A percentile compares a stretch with the other conserved stretches of the same genome.
phyloP scores from a whole-genome alignment of 352 stramenopile genomes.

The Globisporangium splendens region DNA sequence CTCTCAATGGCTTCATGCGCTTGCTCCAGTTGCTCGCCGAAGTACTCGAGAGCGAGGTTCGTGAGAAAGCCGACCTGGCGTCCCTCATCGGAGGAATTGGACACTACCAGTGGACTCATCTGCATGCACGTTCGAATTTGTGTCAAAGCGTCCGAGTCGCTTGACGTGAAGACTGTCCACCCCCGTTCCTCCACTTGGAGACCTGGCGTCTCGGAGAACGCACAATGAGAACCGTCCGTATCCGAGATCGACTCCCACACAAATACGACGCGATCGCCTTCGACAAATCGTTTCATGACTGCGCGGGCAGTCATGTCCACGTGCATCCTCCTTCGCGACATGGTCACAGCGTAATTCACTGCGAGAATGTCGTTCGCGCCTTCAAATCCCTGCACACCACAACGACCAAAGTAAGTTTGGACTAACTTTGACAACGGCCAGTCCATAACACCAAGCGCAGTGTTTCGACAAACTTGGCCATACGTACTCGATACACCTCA shows the following conservation, averaged over 20 bases:
- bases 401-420: too few species aligned
- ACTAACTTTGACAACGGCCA: too few species aligned
- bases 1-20: slow-evolving; percentile 29
- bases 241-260: slow-evolving; percentile 24
- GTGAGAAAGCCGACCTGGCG: slow-evolving; percentile 24
- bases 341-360: slow-evolving; percentile 26
- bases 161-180: slow-evolving; percentile 4
- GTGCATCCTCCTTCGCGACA: slow-evolving; percentile 19
- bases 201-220: background rate
- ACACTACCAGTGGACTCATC: slow-evolving; percentile 23
- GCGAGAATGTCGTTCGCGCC: slow-evolving; percentile 16
- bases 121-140: slow-evolving; percentile 25
- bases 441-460: too few species aligned
- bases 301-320: slow-evolving; percentile 22
- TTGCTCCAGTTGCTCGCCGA: slow-evolving; percentile 25
- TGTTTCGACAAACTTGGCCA: too few species aligned
- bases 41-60: slow-evolving; percentile 29
- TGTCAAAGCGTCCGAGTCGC: slow-evolving; percentile 4
- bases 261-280: slow-evolving; percentile 17
- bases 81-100: slow-evolving; percentile 5
- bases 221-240: slow-evolving; percentile 2
- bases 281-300: slow-evolving; percentile 26
- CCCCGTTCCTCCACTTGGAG: slow-evolving; percentile 6
- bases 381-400: slow-evolving; percentile 12
- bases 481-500: slow-evolving; percentile 21